Evolutionary conservation across 768 basidiomycete species (phyloP).

Genomic region (Naganishia vishniacii): DNA sequence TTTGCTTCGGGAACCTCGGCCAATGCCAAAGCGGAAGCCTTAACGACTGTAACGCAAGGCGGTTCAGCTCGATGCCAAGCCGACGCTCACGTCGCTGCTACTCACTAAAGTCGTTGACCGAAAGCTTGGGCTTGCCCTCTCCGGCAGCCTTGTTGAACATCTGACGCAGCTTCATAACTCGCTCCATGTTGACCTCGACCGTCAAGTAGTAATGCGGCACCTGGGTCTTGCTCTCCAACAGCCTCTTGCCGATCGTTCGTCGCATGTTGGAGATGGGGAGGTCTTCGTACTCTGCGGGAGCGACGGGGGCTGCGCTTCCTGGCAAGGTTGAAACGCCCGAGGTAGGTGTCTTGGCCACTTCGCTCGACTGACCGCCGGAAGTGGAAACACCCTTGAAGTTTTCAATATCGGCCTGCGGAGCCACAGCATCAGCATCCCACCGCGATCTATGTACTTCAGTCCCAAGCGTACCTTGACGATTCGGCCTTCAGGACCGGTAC

Average conservation of each 20-base stretch:
- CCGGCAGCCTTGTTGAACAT: constrained; percentile 85
- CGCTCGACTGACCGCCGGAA: constrained; percentile 42
- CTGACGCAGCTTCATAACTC: constrained; percentile 78
- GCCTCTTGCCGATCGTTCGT: constrained; percentile 79
- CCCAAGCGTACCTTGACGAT: constrained; percentile 67
- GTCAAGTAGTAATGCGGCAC: constrained; percentile 97
- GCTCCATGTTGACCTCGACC: constrained; percentile 80
- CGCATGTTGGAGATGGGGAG: constrained; percentile 91
- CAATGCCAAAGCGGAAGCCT: constrained; percentile 84
- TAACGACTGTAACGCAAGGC: constrained; percentile 58
- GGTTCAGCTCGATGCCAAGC: background rate
- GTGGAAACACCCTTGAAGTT: constrained; percentile 60
- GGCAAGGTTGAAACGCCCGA: constrained; percentile 55
- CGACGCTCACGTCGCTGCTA: background rate
- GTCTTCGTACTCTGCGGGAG: constrained; percentile 68
- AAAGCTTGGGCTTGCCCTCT: constrained; percentile 64
- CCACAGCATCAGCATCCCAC: background rate
- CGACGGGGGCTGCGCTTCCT: constrained; percentile 49
- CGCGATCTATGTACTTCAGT: background rate
- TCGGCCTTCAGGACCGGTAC: constrained; percentile 86
- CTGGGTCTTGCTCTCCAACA: constrained; percentile 87
- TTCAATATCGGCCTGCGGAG: constrained; percentile 64
- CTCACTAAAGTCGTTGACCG: constrained; percentile 85
- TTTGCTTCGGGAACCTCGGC: constrained; percentile 95
- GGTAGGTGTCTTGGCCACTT: constrained; percentile 53